Base-by-base conservation (phyloP, 805 yeast species). In the Wickerhamiella azymoides region DNA sequence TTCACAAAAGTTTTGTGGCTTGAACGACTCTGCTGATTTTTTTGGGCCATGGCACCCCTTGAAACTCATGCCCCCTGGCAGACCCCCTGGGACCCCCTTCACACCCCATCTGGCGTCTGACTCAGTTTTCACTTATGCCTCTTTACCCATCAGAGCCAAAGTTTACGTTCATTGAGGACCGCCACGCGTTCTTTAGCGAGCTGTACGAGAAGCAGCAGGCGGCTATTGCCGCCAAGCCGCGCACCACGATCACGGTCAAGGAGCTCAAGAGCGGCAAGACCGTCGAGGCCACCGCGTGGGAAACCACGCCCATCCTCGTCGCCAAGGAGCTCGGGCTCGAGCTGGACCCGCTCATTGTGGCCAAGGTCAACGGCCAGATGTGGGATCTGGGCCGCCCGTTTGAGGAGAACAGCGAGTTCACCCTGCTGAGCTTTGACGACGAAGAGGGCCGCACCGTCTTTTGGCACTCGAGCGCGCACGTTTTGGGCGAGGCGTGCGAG, bases 391-490 rank as follows among this genome's bases (percentile, higher is more conserved):
- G 80, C 53, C 81, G 98, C 68, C 96, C 96, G 21, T 70, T 92
- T 44, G 98, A 92, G 67, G 81, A 75, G 50, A 70, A 74, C 49
- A 62, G 68, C 21, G 63, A 59, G 44, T 69, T 92, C 52, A 92
- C 85, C 62, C 80, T 86, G 58, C 75, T 85, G 61, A 96, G 88
- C 62, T 92, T 92, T 58, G 94, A 85, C 35, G 72, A 84, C 50
- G 83, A 83, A n/a, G 96, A 88, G 60, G 98, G 97, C 65, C 84
- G 80, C 63, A 77, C 79, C 53, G 97, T 89, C 30, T 92, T 92
- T 69, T 92, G 98, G 98, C 98, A 92, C 65, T 92, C 98, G 2
- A 82, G 95, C 54, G 98, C 98, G 45, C 98, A 92, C 67, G 89
- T 92, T 46, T 70, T 92, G 57, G 98, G 98, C 67, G 98, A 92